Conservation (phyloP, 306 rosid species). For the Mucuna pruriens region DNA sequence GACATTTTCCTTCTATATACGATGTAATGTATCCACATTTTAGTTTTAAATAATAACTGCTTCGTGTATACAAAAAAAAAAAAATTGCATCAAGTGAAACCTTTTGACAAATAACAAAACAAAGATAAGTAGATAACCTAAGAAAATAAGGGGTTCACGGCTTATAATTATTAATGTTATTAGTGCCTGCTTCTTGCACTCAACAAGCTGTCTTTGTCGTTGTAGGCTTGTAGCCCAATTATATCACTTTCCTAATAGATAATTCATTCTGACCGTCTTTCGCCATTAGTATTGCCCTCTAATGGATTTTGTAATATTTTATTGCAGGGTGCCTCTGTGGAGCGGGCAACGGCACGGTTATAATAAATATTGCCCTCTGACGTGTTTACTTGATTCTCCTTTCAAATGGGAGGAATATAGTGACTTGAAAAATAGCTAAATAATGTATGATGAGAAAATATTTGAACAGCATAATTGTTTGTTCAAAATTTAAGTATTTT, state of each 20-base stretch:
- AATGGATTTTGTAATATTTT: constrained; percentile 31
- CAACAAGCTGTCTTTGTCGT: neutral
- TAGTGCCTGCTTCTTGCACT: constrained; percentile 2
- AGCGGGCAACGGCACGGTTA: constrained; percentile 47
- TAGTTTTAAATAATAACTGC: neutral
- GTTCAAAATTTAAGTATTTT: constrained; percentile 24
- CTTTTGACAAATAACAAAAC: neutral
- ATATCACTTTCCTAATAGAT: neutral
- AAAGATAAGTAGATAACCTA: neutral
- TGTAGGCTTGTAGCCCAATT: neutral
- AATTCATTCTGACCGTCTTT: neutral
- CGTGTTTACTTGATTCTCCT: constrained; percentile 22
- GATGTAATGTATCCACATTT: neutral
- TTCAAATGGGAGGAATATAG: constrained; percentile 22
- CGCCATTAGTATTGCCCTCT: constrained; percentile 23
- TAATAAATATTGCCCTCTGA: neutral
- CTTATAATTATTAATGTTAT: neutral
- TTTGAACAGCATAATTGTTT: constrained; percentile 27
- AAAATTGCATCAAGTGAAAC: neutral
- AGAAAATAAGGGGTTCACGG: neutral
- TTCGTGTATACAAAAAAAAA: neutral
- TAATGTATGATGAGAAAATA: constrained; percentile 30
- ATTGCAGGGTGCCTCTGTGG: constrained; percentile 48
- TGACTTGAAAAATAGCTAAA: constrained; percentile 2
- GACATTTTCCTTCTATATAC: neutral